These are phyloP conservation scores for Fusarium proliferatum DNA, from an alignment of 2,329 filamentous ascomycete genomes.

Conservation along the genomic window DNA sequence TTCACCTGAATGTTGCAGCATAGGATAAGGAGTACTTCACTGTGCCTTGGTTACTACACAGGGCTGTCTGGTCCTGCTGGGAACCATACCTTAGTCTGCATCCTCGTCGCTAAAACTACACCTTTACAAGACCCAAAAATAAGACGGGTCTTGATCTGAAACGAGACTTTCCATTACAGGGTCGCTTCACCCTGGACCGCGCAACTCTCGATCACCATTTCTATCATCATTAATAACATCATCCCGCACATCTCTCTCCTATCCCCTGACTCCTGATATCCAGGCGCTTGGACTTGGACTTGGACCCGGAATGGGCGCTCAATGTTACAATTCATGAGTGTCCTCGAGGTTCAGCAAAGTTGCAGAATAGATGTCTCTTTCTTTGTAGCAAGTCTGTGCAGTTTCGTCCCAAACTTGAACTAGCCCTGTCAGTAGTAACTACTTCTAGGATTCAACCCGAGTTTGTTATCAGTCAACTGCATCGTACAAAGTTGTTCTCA, in stretches of 20 bases:
- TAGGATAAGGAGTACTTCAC: not conserved
- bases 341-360: not conserved
- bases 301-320: not conserved
- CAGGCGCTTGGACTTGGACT: not conserved
- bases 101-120: slow-evolving; percentile 11
- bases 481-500: not conserved
- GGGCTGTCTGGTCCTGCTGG: not conserved
- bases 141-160: slow-evolving; percentile 40
- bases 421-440: not conserved
- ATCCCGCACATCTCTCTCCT: slow-evolving; percentile 24
- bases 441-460: not conserved
- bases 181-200: slow-evolving; percentile 26
- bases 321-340: not conserved
- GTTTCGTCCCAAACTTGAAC: not conserved
- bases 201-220: slow-evolving; percentile 9
- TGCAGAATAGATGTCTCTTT: not conserved
- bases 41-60: not conserved
- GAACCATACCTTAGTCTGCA: not conserved
- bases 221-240: not conserved
- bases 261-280: slow-evolving; percentile 28
- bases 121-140: slow-evolving; percentile 7
- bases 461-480: not conserved
- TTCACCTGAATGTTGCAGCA: slow-evolving; percentile 42
- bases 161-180: slow-evolving; percentile 37
- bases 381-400: not conserved